These are phyloP conservation scores for Oryza punctata DNA, from an alignment of 176 grass and related monocot genomes.

Conservation along the genomic window DNA sequence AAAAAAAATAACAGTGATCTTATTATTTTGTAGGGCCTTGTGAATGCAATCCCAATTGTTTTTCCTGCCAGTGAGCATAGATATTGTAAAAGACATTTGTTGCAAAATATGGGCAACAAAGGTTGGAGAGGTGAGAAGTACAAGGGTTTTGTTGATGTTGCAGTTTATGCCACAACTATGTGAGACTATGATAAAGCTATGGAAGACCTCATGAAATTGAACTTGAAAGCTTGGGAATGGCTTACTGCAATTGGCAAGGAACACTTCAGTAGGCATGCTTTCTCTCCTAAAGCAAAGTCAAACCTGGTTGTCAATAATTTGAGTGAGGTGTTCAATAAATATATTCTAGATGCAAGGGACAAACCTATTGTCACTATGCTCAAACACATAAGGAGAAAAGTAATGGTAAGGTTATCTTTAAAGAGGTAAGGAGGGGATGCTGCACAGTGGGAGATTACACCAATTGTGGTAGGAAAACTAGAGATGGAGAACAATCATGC, in stretches of 20 bases:
- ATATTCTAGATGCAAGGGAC: background rate
- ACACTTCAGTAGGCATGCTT: background rate
- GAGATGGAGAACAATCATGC: constrained; percentile 1
- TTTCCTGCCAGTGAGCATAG: background rate
- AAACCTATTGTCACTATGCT: background rate
- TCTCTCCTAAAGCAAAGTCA: background rate
- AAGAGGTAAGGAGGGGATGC: background rate
- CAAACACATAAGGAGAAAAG: background rate
- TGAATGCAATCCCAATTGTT: background rate
- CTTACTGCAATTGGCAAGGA: background rate
- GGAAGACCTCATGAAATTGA: background rate
- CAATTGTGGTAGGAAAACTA: background rate
- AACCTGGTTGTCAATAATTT: background rate
- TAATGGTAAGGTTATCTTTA: background rate
- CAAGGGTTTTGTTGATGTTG: background rate
- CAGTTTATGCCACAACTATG: background rate
- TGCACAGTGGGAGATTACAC: background rate
- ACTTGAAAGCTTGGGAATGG: background rate
- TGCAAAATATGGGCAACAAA: background rate
- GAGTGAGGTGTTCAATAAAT: constrained; percentile 22
- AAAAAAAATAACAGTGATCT: background rate
- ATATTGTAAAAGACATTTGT: background rate
- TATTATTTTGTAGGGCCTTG: background rate
- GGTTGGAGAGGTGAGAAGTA: background rate
- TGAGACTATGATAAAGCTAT: background rate